phyloP scores from a whole-genome alignment of 2,329 filamentous ascomycete genomes.

The Aspergillus clavatus region DNA sequence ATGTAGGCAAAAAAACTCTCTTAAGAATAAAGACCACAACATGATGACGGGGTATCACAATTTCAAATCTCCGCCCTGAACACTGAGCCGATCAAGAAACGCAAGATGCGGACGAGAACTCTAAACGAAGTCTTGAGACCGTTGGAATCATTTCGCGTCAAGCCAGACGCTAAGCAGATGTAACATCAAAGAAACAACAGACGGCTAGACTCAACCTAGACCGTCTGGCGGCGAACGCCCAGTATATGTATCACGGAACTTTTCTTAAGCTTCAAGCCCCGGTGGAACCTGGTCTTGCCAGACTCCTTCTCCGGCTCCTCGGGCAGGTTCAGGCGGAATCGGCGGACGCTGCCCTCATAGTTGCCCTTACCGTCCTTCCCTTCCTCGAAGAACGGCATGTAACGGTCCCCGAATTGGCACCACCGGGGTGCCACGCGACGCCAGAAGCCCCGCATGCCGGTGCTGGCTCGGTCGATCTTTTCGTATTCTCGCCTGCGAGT shows the following conservation, averaged over 20 bases:
- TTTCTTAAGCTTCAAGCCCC: constrained; percentile 11
- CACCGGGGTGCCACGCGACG: constrained; percentile 39
- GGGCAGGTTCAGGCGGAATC: constrained; percentile 42
- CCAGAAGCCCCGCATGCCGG: constrained; percentile 41
- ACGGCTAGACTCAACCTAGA: background rate
- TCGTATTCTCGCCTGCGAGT: constrained; percentile 45
- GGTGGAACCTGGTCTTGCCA: background rate
- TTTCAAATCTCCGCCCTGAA: background rate
- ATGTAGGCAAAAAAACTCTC: too few relatives aligned
- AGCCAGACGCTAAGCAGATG: background rate
- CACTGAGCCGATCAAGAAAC: background rate
- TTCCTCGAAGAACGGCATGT: constrained; percentile 42
- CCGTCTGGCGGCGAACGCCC: background rate
- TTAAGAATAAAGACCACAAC: constrained; percentile 1
- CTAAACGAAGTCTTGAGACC: background rate
- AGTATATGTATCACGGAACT: constrained; percentile 8
- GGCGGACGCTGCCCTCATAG: constrained; percentile 43
- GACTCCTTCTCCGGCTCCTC: constrained; percentile 23
- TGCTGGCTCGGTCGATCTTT: constrained; percentile 49
- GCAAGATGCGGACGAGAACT: background rate
- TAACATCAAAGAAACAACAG: background rate
- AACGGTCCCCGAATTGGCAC: constrained; percentile 30
- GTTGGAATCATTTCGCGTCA: background rate
- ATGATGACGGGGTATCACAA: constrained; percentile 8
- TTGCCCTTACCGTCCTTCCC: constrained; percentile 30